phyloP scores from a whole-genome alignment of 192 early-diverging fungal genomes.

The Entomortierella beljakovae region DNA sequence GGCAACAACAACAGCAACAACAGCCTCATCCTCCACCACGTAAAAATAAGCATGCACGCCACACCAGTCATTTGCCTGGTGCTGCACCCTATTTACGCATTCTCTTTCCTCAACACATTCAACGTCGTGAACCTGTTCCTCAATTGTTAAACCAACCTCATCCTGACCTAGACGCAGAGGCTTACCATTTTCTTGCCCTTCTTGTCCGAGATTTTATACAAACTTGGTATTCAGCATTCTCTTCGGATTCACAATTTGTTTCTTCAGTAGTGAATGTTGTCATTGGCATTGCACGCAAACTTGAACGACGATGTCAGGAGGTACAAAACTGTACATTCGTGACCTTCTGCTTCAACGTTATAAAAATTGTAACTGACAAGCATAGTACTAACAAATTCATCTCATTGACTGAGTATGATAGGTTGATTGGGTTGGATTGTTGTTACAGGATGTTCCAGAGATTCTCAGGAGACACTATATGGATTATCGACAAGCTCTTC shows the following conservation, averaged over 20 bases:
- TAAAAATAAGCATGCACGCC: constrained; percentile 15
- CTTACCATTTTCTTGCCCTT: constrained; percentile 62
- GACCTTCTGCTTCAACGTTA: background rate
- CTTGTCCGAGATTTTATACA: constrained; percentile 64
- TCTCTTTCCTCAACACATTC: constrained; percentile 53
- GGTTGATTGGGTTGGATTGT: constrained; percentile 61
- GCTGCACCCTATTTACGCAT: constrained; percentile 46
- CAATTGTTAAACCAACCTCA: constrained; percentile 51
- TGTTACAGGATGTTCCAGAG: constrained; percentile 58
- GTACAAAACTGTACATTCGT: constrained; percentile 20
- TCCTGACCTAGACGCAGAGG: constrained; percentile 62
- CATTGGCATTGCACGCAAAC: constrained; percentile 45
- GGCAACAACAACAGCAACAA: constrained; percentile 10
- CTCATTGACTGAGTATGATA: constrained; percentile 1
- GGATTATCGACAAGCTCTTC: constrained; percentile 58
- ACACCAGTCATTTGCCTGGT: constrained; percentile 7
- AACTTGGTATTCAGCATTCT: constrained; percentile 61
- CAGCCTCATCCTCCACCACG: constrained; percentile 16
- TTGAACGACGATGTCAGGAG: constrained; percentile 55
- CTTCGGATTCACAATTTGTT: constrained; percentile 58
- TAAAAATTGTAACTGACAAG: background rate
- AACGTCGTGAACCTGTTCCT: constrained; percentile 44
- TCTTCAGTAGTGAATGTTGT: constrained; percentile 51
- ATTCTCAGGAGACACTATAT: constrained; percentile 58
- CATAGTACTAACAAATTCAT: background rate